Base-by-base conservation (phyloP, 1,284 basidiomycete genomes). In the Marasmius tenuissimus region DNA sequence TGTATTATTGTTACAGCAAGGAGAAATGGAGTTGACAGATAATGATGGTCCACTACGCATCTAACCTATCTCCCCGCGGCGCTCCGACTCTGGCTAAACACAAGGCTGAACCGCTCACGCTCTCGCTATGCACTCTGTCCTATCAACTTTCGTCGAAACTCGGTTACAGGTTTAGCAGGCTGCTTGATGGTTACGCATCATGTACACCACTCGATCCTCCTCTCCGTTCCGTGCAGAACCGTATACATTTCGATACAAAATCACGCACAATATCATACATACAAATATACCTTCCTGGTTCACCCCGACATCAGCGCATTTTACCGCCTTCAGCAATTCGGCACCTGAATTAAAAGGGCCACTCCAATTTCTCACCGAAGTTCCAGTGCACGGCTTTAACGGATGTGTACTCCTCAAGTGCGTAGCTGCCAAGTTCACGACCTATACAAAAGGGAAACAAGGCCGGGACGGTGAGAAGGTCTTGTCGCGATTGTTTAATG, bases 321-420 rank as follows among this genome's bases (percentile, higher is more conserved):
- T 20, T 33, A 51, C 50, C 20, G 34, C 33, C 16, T 8, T 6
- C 14, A 18, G 3, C 20, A 16, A 22, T 33, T 33, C 10, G 16
- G 50, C 10, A 22, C 33, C 20, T 22, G 48, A 50, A 54, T 81
- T 76, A 92, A 69, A 92, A 75, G 5, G 92, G 92, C 91, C 91
- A 93, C 48, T 86, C 86, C 39, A 91, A 73, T 69, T 85, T 85
- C 76, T 93, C 92, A 12, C 91, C 91, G 66, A 89, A 92, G 74
- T 95, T 94, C 86, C 91, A 93, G 69, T 94, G 92, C 14, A 95
- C 81, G 20, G 85, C 83, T 78, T 96, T 96, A 71, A 94, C 85
- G 58, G 91, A 93, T 1, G 87, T 91, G 71, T 96, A 92, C 66
- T 87, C 87, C 18, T 94, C 91, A 58, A 97, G 80, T 14, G 92